Percentiles rank a stretch among this genome's conserved stretches.
Evolutionary conservation across 2,329 filamentous ascomycete genomes (phyloP).

Genomic region (Exophiala oligosperma): DNA sequence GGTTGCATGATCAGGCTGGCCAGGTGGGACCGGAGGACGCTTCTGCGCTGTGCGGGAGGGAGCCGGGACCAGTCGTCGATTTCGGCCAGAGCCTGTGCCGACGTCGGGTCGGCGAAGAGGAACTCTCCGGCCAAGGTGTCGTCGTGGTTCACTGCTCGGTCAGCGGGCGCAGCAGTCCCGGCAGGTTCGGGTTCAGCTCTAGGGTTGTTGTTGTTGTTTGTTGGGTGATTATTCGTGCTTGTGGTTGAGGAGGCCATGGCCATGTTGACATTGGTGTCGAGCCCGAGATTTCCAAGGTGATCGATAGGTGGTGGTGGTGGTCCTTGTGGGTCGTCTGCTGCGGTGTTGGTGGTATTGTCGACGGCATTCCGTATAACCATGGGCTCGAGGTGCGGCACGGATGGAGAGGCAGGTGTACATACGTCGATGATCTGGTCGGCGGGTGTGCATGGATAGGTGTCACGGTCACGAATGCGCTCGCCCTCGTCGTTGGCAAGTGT

Average conservation of each 20-base stretch:
- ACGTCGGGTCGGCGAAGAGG: background rate
- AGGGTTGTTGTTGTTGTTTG: too few relatives aligned
- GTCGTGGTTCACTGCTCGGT: too few relatives aligned
- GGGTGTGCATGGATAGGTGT: constrained; percentile 17
- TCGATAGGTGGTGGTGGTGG: too few relatives aligned
- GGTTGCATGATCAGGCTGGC: constrained; percentile 44
- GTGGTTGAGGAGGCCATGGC: too few relatives aligned
- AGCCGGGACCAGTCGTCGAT: constrained; percentile 4
- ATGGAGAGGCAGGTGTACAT: constrained; percentile 14
- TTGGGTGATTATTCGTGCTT: too few relatives aligned
- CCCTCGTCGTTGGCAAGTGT: background rate
- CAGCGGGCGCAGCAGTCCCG: too few relatives aligned
- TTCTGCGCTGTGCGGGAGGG: background rate
- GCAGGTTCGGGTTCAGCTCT: too few relatives aligned
- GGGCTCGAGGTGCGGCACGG: background rate
- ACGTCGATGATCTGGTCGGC: constrained; percentile 19
- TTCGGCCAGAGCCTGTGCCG: background rate
- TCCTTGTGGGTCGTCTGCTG: too few relatives aligned
- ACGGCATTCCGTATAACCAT: too few relatives aligned
- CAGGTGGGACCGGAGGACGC: constrained; percentile 38
- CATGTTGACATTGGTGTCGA: background rate
- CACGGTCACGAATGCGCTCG: background rate
- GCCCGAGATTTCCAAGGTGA: too few relatives aligned
- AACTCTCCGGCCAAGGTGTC: too few relatives aligned
- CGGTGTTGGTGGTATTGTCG: too few relatives aligned